Evolutionary conservation across 2,329 filamentous ascomycete genomes (phyloP).

Genomic region (Juglanconis sp.): DNA sequence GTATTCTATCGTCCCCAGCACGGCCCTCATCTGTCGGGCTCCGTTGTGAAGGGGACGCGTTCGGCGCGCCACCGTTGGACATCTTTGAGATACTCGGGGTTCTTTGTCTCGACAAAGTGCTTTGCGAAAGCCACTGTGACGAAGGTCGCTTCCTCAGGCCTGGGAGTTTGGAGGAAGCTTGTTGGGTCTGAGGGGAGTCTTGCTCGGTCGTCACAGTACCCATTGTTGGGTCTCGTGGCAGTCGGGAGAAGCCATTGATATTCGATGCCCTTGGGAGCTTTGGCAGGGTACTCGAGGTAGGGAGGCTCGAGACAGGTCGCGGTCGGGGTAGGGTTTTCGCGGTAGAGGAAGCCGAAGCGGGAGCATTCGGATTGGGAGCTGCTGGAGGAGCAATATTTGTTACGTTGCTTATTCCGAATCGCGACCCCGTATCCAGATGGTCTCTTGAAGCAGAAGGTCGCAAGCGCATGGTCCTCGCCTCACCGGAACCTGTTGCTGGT

Average conservation of each 20-base stretch:
- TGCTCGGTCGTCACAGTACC: conserved; percentile 11
- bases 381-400: background rate
- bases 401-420: conserved; percentile 1
- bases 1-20: background rate
- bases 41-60: conserved; percentile 6
- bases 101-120: conserved; percentile 1
- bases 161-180: conserved; percentile 3
- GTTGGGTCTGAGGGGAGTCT: background rate
- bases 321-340: conserved; percentile 6
- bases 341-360: background rate
- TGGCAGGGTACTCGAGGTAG: conserved; percentile 6
- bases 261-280: background rate
- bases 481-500: background rate
- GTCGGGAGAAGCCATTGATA: conserved; percentile 2
- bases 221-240: conserved; percentile 15
- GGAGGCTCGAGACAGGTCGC: conserved; percentile 13
- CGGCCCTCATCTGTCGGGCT: conserved; percentile 7
- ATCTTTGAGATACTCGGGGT: conserved; percentile 11
- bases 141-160: conserved; percentile 11
- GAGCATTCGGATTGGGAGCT: background rate
- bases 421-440: conserved; percentile 1
- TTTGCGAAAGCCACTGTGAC: conserved; percentile 4
- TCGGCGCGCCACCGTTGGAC: conserved; percentile 1
- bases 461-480: conserved; percentile 5
- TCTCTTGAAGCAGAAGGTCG: conserved; percentile 15